Evolutionary conservation across 768 basidiomycete species (phyloP).

Genomic region (Hygrocybe punicea): DNA sequence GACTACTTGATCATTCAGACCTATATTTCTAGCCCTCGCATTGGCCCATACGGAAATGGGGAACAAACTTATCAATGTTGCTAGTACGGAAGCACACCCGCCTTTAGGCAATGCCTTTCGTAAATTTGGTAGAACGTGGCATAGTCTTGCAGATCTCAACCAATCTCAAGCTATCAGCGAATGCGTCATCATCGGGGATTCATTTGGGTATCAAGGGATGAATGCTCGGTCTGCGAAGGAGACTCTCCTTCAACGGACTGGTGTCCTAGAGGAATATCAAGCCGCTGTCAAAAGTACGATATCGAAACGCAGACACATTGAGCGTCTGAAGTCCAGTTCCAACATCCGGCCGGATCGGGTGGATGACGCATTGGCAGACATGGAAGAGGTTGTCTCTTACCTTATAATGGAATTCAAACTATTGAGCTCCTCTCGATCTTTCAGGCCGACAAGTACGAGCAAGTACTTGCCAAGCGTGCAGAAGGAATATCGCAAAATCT

Average conservation of each 20-base stretch:
- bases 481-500: slow-evolving; percentile 93
- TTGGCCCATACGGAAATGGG: slow-evolving; percentile 83
- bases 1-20: background rate
- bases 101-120: slow-evolving; percentile 79
- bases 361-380: slow-evolving; percentile 87
- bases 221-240: slow-evolving; percentile 98
- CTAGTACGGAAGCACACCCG: slow-evolving; percentile 83
- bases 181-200: slow-evolving; percentile 94
- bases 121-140: slow-evolving; percentile 84
- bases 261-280: slow-evolving; percentile 92
- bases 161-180: slow-evolving; percentile 91
- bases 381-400: slow-evolving; percentile 69
- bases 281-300: slow-evolving; percentile 90
- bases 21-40: slow-evolving; percentile 58
- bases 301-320: slow-evolving; percentile 88
- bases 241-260: slow-evolving; percentile 83
- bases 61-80: slow-evolving; percentile 86
- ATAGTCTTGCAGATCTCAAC: slow-evolving; percentile 83
- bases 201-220: slow-evolving; percentile 91
- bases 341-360: slow-evolving; percentile 84
- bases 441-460: slow-evolving; percentile 89
- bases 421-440: slow-evolving; percentile 11
- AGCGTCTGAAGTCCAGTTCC: slow-evolving; percentile 79
- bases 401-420: background rate
- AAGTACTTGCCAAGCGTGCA: slow-evolving; percentile 77